Evolutionary conservation across 176 grass and related monocot species (phyloP), one percentile per base, ranked within the genome.

Genomic region (Musa itinerans): DNA sequence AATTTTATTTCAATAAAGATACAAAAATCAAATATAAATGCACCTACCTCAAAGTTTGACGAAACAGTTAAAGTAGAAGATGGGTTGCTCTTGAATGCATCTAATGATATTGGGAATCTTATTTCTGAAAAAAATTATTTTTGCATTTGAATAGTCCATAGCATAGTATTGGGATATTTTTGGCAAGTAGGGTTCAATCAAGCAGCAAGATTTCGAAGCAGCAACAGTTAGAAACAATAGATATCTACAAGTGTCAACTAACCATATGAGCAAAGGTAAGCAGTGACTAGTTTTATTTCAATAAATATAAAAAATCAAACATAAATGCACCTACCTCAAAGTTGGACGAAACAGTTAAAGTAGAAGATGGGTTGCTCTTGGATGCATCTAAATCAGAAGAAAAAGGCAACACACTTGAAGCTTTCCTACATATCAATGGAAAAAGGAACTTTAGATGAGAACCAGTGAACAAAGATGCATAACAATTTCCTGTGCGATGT

Each of bases 21-120:
- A 73, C 34, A 10, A 27, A 55, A 16, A 25, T n/a, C 72, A 76
- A 74, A 83, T 54, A 81, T 8, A 68, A 54, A 57, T 78, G 4
- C 22, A 76, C 50, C 54, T 81, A 83, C 93, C 93, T 92, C 90
- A 48, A 97, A 97, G 74, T 97, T 97, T 53, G 93, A 97, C 23
- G 90, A 97, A 53, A 97, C 65, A 26, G 88, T 87, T 84, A 89
- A 84, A 81, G 77, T 86, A 77, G 90, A 86, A 78, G 83, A 76
- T 16, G 13, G 69, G 61, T 25, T 90, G 81, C 49, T 92, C 85
- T 81, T 92, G 24, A 85, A 72, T 62, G 81, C 81, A 79, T 97
- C 93, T 81, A 84, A 86, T 27, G 1, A 27, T 27, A 27, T 27
- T 27, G 26, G 26, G 2, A 27, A 27, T 27, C 1, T 27, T 27